Conservation (phyloP, 108 stramenopile genomes). For the Pseudonitzschia pungens region DNA sequence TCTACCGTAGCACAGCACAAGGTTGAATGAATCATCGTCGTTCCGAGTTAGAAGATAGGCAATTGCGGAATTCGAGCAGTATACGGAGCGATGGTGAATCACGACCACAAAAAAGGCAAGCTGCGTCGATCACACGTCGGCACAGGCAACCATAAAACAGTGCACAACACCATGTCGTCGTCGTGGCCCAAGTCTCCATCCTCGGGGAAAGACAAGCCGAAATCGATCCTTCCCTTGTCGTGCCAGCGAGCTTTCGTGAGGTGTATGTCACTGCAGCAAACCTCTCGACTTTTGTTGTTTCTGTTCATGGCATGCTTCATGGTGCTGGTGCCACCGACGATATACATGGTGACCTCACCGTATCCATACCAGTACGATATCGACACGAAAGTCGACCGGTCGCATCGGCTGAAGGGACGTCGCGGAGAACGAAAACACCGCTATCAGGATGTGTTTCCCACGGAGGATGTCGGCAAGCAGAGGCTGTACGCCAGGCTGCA, state of each 20-base stretch:
- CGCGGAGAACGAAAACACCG: not conserved
- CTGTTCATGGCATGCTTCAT: not conserved
- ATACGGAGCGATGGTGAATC: not conserved
- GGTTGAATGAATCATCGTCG: no score
- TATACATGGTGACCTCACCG: constrained; percentile 1
- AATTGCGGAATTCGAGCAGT: no score
- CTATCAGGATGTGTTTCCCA: no score
- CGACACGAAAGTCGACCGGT: not conserved
- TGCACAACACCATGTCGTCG: constrained; percentile 4
- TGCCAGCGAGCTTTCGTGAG: constrained; percentile 5
- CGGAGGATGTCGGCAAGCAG: no score
- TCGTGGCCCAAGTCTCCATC: no score
- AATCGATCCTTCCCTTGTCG: constrained; percentile 4
- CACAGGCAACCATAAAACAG: not conserved
- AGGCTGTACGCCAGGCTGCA: no score
- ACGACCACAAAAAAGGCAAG: not conserved
- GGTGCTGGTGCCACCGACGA: constrained; percentile 6
- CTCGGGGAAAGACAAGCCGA: no score
- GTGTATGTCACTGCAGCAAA: not conserved
- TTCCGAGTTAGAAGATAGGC: no score
- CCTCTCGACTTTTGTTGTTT: not conserved
- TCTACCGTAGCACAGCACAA: no score
- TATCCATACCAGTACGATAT: not conserved
- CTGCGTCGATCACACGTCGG: not conserved
- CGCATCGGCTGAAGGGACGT: not conserved